These are phyloP conservation scores for Phytophthora litchii DNA, from an alignment of 352 stramenopile genomes.

Conservation along the genomic window DNA sequence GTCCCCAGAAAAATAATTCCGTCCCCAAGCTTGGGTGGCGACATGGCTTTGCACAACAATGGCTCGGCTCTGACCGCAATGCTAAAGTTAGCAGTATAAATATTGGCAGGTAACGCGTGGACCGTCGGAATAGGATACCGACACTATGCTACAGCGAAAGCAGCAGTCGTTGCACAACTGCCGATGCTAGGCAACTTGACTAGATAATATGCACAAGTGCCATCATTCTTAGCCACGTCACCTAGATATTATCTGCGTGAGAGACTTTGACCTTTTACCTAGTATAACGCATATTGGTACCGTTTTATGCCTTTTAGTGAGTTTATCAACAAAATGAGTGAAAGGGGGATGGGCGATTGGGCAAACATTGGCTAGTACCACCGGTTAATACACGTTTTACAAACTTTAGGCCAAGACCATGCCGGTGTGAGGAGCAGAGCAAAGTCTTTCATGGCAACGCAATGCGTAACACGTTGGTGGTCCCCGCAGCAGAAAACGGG, in stretches of 20 bases:
- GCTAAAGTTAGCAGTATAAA: constrained; percentile 1
- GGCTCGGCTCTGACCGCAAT: not conserved
- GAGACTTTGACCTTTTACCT: not conserved
- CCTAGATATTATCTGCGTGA: not conserved
- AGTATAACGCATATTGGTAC: not conserved
- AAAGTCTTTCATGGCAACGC: constrained; percentile 19
- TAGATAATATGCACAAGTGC: not conserved
- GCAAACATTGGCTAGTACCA: constrained; percentile 25
- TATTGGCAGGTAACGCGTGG: constrained; percentile 12
- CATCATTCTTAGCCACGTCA: constrained; percentile 3
- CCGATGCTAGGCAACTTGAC: not conserved
- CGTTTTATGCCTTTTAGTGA: constrained; percentile 2
- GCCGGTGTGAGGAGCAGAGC: constrained; percentile 15
- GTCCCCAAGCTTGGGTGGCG: constrained; percentile 17
- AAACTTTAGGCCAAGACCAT: not conserved
- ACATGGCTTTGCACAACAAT: constrained; percentile 3
- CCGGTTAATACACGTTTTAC: not conserved
- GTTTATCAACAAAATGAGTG: constrained; percentile 9
- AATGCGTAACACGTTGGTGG: constrained; percentile 10
- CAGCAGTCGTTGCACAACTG: not conserved
- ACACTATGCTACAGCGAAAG: not conserved
- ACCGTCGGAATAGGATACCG: constrained; percentile 35
- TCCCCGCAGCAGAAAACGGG: not conserved
- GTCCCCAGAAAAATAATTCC: constrained; percentile 27
- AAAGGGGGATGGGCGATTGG: constrained; percentile 26